Evolutionary conservation across 164 flowering plant genomes (phyloP).

Genomic region (Vitis rotundifolia): DNA sequence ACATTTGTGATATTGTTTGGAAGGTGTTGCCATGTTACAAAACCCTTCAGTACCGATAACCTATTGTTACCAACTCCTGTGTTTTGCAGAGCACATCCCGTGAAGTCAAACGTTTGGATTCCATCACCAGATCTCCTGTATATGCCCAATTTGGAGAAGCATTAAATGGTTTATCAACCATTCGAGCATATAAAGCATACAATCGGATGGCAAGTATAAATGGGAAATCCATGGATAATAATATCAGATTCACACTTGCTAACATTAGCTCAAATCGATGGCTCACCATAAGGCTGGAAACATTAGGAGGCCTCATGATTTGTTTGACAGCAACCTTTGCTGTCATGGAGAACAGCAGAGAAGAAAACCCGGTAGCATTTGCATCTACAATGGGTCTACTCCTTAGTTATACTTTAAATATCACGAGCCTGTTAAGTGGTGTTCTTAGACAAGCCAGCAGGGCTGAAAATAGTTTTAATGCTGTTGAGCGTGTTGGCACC

Average conservation of each 20-base stretch:
- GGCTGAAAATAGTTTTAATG: slow-evolving; percentile 89
- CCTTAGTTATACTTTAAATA: slow-evolving; percentile 87
- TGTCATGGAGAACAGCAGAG: slow-evolving; percentile 76
- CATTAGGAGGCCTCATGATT: slow-evolving; percentile 92
- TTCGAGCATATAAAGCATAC: slow-evolving; percentile 92
- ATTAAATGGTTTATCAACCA: slow-evolving; percentile 80
- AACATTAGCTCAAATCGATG: slow-evolving; percentile 87
- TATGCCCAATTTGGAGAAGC: slow-evolving; percentile 99
- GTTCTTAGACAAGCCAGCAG: slow-evolving; percentile 88
- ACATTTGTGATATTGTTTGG: too few relatives aligned
- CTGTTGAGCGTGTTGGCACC: slow-evolving; percentile 84
- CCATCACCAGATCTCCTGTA: slow-evolving; percentile 89
- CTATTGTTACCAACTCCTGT: background rate
- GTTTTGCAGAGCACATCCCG: slow-evolving; percentile 88
- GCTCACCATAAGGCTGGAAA: slow-evolving; percentile 85
- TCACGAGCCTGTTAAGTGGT: slow-evolving; percentile 69
- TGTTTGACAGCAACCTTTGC: slow-evolving; percentile 97
- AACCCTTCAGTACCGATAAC: background rate
- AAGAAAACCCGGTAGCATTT: slow-evolving; percentile 68
- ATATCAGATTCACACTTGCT: slow-evolving; percentile 79
- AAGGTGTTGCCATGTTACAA: background rate
- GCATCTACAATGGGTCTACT: slow-evolving; percentile 98
- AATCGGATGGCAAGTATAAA: slow-evolving; percentile 81
- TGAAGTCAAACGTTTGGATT: slow-evolving; percentile 94
- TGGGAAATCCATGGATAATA: slow-evolving; percentile 92